Evolutionary conservation across 2,329 filamentous ascomycete genomes (phyloP), one percentile per base, ranked within the genome.

Genomic region (Aspergillus udagawae): DNA sequence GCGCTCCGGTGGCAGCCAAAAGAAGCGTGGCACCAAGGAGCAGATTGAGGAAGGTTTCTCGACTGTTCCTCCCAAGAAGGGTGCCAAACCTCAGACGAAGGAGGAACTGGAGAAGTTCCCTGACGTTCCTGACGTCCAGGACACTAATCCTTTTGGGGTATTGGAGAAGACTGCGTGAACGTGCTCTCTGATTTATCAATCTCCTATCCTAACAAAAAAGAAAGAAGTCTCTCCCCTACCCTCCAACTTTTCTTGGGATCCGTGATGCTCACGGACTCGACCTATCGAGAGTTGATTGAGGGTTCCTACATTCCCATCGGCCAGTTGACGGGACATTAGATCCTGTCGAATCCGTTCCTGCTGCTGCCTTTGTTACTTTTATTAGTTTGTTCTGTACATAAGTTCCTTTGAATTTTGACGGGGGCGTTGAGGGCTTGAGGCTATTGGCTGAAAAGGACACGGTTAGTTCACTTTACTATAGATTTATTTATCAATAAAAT

Each of bases 131-230:
- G 63, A 63, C 8, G 59, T 63, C 7, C 67, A 70, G 58, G 69
- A 58, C 41, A 60, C 65, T 17, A 73, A 73, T 50, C 70, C 69
- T 2, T 73, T 66, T 54, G 69, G 62, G 2, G 70, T 73, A 47
- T 53, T 73, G 48, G 63, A 67, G n/a, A 64, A 59, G 35, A 12
- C 44, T 27, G 6, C 44, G 17, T 47, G n/a, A 47, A 3, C 10
- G 12, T 23, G 21, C 20, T 8, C 12, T 47, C 21, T 10, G 21
- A 25, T 47, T 17, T 27, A 6, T 23, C 44, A 6, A 35, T 35
- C 3, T 27, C 12, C 12, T 27, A 14, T 23, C 6, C 10, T 3
- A 17, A 12, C 12, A 12, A n/a, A 47, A 21, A 23, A 3, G 12
- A 27, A 27, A 23, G 4, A 23, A 25, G 3, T 14, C 20, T 14